A percentile compares a stretch with the other conserved stretches of the same genome.
Evolutionary conservation across 352 stramenopile genomes (phyloP).

Genomic region (Phytophthora citrophthora): DNA sequence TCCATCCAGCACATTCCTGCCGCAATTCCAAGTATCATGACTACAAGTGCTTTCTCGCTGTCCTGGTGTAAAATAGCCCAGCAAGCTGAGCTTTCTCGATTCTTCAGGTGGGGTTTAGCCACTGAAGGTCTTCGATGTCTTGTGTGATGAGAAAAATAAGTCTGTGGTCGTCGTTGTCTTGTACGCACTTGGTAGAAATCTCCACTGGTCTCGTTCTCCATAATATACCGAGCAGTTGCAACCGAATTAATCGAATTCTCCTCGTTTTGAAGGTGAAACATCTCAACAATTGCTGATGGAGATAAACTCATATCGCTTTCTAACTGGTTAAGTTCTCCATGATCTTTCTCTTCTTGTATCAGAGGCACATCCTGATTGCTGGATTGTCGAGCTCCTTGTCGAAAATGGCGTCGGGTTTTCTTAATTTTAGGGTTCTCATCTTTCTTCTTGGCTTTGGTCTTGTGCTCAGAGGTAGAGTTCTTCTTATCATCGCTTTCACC

Average conservation of each 20-base stretch:
- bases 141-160: neutral
- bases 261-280: conserved; percentile 31
- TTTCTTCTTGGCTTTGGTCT: conserved; percentile 20
- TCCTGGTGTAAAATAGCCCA: conserved; percentile 31
- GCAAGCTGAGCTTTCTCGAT: conserved; percentile 16
- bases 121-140: conserved; percentile 16
- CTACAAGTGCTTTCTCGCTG: conserved; percentile 45
- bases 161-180: conserved; percentile 12
- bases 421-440: conserved; percentile 15
- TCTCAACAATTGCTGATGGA: conserved; percentile 30
- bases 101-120: conserved; percentile 18
- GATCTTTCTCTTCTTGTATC: conserved; percentile 1
- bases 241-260: conserved; percentile 6
- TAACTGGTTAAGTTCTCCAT: conserved; percentile 1
- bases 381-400: conserved; percentile 15
- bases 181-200: conserved; percentile 61
- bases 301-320: conserved; percentile 24
- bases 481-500: conserved; percentile 4
- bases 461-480: conserved; percentile 2
- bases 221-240: conserved; percentile 37
- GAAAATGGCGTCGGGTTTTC: conserved; percentile 25
- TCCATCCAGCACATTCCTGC: conserved; percentile 75
- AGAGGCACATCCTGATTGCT: conserved; percentile 4
- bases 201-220: conserved; percentile 67
- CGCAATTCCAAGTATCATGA: conserved; percentile 60